Evolutionary conservation across 2,329 filamentous ascomycete species (phyloP).

Genomic region (Orbilia brochopaga): DNA sequence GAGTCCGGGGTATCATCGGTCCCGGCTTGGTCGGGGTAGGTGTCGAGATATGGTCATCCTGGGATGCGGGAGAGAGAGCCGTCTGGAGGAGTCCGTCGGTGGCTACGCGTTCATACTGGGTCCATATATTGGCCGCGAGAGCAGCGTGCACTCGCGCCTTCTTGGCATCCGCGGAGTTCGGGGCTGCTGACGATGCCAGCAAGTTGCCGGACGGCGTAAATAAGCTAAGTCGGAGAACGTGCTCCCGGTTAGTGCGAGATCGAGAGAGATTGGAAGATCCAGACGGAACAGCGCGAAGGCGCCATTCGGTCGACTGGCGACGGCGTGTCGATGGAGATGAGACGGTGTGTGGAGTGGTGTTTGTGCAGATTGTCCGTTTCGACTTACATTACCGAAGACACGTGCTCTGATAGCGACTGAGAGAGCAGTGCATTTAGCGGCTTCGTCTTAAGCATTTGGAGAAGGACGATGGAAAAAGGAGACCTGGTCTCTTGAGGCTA

Average conservation of each 20-base stretch:
- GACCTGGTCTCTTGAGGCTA: constrained; percentile 21
- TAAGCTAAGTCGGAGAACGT: constrained; percentile 41
- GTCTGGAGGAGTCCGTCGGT: constrained; percentile 52
- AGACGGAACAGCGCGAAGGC: not conserved
- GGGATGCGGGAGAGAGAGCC: constrained; percentile 42
- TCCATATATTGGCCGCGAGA: constrained; percentile 55
- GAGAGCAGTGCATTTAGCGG: constrained; percentile 55
- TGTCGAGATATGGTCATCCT: constrained; percentile 23
- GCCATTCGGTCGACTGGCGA: not conserved
- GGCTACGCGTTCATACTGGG: constrained; percentile 53
- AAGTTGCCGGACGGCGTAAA: constrained; percentile 55
- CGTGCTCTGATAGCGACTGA: constrained; percentile 54
- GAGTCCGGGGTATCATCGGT: constrained; percentile 5
- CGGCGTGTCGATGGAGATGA: not conserved
- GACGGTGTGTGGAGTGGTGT: constrained; percentile 23
- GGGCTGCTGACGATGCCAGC: constrained; percentile 54
- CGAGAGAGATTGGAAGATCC: constrained; percentile 15
- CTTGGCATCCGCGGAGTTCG: constrained; percentile 54
- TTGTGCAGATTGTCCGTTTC: constrained; percentile 45
- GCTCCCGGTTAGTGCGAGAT: constrained; percentile 1
- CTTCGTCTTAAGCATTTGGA: constrained; percentile 55
- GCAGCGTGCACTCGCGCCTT: constrained; percentile 55
- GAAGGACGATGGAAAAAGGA: constrained; percentile 18
- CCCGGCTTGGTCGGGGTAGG: constrained; percentile 13
- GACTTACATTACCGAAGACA: constrained; percentile 54